phyloP scores from a whole-genome alignment of 75 land plant genomes.

The Isoetes taiwanensis region DNA sequence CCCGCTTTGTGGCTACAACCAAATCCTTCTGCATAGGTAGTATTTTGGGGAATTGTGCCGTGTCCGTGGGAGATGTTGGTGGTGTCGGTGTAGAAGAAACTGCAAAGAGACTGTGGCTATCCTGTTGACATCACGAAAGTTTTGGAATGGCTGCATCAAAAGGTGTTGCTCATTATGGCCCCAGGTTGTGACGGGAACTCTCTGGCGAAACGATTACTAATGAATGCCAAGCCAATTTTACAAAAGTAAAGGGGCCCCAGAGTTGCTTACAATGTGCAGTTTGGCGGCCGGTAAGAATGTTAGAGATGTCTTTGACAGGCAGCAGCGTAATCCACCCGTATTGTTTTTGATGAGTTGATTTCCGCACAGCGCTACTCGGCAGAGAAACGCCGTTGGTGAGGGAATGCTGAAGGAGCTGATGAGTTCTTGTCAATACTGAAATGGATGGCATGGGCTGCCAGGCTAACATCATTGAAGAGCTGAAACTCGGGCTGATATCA shows the following conservation, averaged over 20 bases:
- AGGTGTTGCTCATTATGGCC: no score
- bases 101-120: no score
- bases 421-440: background rate
- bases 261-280: constrained; percentile 25
- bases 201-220: constrained; percentile 28
- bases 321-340: constrained; percentile 19
- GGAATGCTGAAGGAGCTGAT: background rate
- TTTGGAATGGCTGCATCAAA: no score
- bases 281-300: constrained; percentile 25
- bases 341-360: constrained; percentile 24
- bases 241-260: constrained; percentile 24
- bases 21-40: constrained; percentile 17
- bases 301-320: constrained; percentile 21
- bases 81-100: no score
- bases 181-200: constrained; percentile 26
- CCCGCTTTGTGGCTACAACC: constrained; percentile 12
- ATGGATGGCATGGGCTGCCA: background rate
- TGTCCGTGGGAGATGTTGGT: no score
- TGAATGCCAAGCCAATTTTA: constrained; percentile 26
- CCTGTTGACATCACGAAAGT: no score
- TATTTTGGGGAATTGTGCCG: no score
- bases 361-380: constrained; percentile 21
- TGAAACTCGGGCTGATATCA: background rate
- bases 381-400: background rate
- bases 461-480: constrained; percentile 4